Evolutionary conservation across 2,329 filamentous ascomycete species (phyloP), one percentile per base, ranked within the genome.

Genomic region (Mycogone perniciosa): DNA sequence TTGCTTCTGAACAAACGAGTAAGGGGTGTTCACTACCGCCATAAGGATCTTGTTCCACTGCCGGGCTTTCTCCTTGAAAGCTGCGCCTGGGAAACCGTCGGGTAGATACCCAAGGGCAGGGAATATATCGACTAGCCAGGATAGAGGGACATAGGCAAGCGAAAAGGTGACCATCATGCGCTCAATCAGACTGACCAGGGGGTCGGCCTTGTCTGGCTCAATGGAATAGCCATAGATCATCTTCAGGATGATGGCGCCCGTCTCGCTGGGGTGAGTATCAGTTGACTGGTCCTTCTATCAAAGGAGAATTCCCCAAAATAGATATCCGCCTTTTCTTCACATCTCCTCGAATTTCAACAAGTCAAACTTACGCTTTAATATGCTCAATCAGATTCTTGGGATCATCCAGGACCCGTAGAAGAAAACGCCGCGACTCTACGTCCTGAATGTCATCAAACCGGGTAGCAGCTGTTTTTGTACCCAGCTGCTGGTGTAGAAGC

Each of bases 391-490:
- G 9, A 5, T 11, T 31, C 4, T 31, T 26, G 9, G 45, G 45
- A 11, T 47, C 1, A 6, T 40, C 8, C 26, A 40, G 26, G 13
- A 40, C 38, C 20, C 35, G 33, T 8, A 39, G 31, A 11, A 40
- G 9, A 40, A 47, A 31, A 1, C 35, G 34, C 2, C 29, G 34
- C 4, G 31, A 33, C 30, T 40, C 45, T 26, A 30, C 3, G 9
- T 39, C 45, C 31, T 47, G 34, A 20, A 27, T 40, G 59, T 7
- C 65, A 57, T 8, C 56, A 56, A 6, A 64, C 40, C 10, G 20
- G 40, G 40, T 27, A 10, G 26, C 13, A 6, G 27, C 11, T 6
- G n/a, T 2, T 11, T 42, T 42, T 7, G 40, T 30, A 7, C 40
- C 40, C 13, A 42, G 40, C 13, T 20, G 40, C 40, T 42, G 40